Conservation (phyloP, 2,329 filamentous ascomycete genomes). For the Penicillium paneum region DNA sequence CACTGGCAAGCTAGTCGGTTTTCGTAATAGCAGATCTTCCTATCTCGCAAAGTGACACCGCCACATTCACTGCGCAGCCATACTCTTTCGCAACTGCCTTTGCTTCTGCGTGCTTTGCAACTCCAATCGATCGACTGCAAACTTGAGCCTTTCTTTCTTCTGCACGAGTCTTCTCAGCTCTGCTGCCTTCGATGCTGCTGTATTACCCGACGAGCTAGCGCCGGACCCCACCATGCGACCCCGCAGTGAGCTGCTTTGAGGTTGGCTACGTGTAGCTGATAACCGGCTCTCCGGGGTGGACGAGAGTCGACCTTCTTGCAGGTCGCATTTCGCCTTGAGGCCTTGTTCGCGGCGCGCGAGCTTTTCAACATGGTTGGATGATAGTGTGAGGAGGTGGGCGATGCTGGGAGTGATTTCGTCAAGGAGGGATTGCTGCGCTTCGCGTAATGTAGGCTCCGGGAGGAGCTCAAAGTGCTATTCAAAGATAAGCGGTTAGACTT, state of each 20-base stretch:
- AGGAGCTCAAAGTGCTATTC: constrained; percentile 86
- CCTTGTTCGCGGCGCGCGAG: constrained; percentile 79
- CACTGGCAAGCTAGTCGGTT: neutral
- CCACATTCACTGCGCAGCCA: constrained; percentile 52
- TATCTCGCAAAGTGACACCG: neutral
- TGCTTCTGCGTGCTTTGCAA: constrained; percentile 77
- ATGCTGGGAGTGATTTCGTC: constrained; percentile 90
- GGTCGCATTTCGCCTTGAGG: constrained; percentile 74
- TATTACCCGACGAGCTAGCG: constrained; percentile 26
- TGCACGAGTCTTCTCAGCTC: constrained; percentile 68
- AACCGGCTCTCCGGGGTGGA: constrained; percentile 38
- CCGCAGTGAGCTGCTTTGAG: constrained; percentile 21
- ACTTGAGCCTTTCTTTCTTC: constrained; percentile 80
- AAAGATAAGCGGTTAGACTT: neutral
- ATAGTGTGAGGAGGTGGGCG: constrained; percentile 70
- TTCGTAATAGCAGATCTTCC: neutral
- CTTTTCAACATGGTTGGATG: constrained; percentile 78
- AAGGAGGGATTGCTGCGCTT: constrained; percentile 78
- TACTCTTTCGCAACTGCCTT: constrained; percentile 69
- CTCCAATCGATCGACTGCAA: constrained; percentile 81
- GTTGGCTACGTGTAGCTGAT: constrained; percentile 18
- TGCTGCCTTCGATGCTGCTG: constrained; percentile 46
- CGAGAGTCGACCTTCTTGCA: constrained; percentile 71
- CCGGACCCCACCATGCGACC: constrained; percentile 26
- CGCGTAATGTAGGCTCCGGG: constrained; percentile 74